A percentile compares a stretch with the other conserved stretches of the same genome.
Conservation (phyloP, 306 rosid species). For the Begonia loranthoides region DNA sequence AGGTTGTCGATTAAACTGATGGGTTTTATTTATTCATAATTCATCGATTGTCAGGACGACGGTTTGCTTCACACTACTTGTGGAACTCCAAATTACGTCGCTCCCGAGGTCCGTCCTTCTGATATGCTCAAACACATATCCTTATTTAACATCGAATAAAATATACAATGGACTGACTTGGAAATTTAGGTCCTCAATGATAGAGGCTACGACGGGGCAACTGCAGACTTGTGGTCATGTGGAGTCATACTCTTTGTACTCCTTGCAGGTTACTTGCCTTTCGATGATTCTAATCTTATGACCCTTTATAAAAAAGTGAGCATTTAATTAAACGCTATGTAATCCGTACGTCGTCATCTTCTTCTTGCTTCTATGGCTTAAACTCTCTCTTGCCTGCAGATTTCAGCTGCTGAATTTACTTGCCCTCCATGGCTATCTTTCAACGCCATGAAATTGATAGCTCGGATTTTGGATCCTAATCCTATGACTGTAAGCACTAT, state of each 20-base stretch:
- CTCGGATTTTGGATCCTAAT: conserved; percentile 85
- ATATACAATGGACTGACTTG: conserved; percentile 10
- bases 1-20: neutral
- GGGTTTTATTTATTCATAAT: conserved; percentile 6
- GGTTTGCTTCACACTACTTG: conserved; percentile 98
- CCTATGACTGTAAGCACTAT: conserved; percentile 64
- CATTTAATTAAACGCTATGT: conserved; percentile 12
- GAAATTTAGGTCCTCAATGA: conserved; percentile 71
- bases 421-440: conserved; percentile 97
- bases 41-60: conserved; percentile 51
- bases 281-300: conserved; percentile 82
- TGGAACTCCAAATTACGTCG: conserved; percentile 97
- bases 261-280: conserved; percentile 99
- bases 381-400: conserved; percentile 37
- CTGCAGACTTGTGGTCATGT: conserved; percentile 97
- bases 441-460: conserved; percentile 77
- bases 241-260: conserved; percentile 98
- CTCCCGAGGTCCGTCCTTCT: conserved; percentile 65
- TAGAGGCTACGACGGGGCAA: conserved; percentile 91
- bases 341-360: conserved; percentile 3
- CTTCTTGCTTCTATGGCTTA: conserved; percentile 12
- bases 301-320: conserved; percentile 79
- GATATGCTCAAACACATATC: no score
- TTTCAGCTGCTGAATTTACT: conserved; percentile 79
- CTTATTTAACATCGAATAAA: neutral